Conservation (phyloP, 306 rosid species). For the Chamaecrista fasciculata region DNA sequence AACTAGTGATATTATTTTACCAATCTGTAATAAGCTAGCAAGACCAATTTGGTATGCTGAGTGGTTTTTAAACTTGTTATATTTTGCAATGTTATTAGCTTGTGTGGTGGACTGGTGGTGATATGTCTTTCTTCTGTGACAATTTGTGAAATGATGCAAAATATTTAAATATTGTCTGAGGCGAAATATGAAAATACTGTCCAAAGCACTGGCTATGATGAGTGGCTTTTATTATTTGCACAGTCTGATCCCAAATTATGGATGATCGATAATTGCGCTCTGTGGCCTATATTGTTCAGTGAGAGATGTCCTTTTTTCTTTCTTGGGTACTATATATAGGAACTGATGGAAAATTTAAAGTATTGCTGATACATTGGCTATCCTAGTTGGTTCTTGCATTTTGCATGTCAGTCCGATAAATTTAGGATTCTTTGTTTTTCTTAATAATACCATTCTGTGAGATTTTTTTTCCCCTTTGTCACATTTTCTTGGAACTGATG, state of each 20-base stretch:
- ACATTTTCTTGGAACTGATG: too few relatives aligned
- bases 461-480: background rate
- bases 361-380: too few relatives aligned
- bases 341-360: conserved; percentile 19
- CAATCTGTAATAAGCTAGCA: background rate
- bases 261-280: background rate
- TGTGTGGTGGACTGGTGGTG: too few relatives aligned
- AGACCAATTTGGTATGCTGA: conserved; percentile 15
- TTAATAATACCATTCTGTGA: too few relatives aligned
- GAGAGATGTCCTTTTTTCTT: background rate
- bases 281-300: background rate
- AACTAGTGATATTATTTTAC: background rate
- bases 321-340: background rate
- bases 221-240: too few relatives aligned
- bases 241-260: too few relatives aligned
- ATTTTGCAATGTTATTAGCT: background rate
- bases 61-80: background rate
- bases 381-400: too few relatives aligned
- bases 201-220: too few relatives aligned
- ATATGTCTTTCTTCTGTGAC: too few relatives aligned
- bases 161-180: too few relatives aligned
- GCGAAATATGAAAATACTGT: too few relatives aligned
- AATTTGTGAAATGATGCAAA: too few relatives aligned
- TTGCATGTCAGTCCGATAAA: conserved; percentile 39
- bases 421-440: conserved; percentile 2